Evolutionary conservation across 2,329 filamentous ascomycete species (phyloP).

Genomic region (Amauroascus verrucosus): DNA sequence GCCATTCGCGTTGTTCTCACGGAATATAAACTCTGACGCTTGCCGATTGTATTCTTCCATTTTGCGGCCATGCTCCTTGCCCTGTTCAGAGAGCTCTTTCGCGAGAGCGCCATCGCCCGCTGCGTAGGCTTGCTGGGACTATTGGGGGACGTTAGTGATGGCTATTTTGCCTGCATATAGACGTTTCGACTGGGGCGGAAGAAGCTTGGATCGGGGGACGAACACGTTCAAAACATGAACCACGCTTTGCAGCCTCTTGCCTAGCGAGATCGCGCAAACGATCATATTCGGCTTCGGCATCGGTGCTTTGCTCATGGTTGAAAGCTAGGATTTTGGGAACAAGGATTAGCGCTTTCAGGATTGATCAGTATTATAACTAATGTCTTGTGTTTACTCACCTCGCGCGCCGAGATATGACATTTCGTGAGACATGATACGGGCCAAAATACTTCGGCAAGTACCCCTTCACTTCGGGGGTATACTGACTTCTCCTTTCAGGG

Average conservation of each 20-base stretch:
- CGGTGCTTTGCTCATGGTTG: constrained; percentile 57
- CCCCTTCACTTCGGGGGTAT: neutral
- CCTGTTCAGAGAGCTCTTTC: constrained; percentile 72
- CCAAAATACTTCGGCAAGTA: neutral
- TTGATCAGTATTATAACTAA: neutral
- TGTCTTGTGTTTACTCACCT: constrained; percentile 22
- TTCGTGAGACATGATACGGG: constrained; percentile 23
- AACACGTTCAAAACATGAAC: constrained; percentile 64
- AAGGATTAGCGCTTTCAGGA: neutral
- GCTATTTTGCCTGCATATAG: too few relatives aligned
- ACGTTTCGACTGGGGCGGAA: too few relatives aligned
- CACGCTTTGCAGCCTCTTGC: constrained; percentile 67
- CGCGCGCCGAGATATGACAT: constrained; percentile 35
- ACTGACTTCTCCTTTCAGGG: too few relatives aligned
- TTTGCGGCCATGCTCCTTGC: constrained; percentile 69
- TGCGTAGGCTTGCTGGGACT: constrained; percentile 70
- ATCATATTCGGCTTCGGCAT: constrained; percentile 80
- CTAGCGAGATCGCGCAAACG: constrained; percentile 74
- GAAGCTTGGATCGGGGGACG: too few relatives aligned
- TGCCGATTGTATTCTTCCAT: constrained; percentile 87
- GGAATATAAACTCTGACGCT: constrained; percentile 88
- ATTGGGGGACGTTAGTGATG: constrained; percentile 19
- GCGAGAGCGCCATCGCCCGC: constrained; percentile 73
- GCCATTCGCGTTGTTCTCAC: constrained; percentile 76
- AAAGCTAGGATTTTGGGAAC: constrained; percentile 49